Evolutionary conservation across 2,329 filamentous ascomycete species (phyloP), one percentile per base, ranked within the genome.

Genomic region (Penicillium olsonii): DNA sequence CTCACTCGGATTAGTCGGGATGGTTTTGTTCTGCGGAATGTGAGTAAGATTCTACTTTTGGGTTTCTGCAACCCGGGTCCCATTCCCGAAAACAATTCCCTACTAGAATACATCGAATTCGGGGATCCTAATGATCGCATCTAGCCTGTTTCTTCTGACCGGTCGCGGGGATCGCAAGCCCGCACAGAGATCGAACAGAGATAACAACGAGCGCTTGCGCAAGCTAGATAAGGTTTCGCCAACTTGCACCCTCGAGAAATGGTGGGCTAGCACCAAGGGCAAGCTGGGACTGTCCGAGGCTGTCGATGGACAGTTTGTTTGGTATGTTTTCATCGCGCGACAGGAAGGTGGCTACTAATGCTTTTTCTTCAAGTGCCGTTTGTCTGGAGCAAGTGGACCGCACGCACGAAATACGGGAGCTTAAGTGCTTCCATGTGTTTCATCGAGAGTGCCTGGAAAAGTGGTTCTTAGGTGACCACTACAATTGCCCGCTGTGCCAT

Each of bases 351-450:
- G 48, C 38, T 37, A 18, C 6, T 15, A n/a, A 27, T 17, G 11
- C 33, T 10, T 35, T 26, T 35, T 10, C 33, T 26, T 19, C 12
- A 47, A 72, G 69, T 49, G 69, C 64, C 3, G 63, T 72, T 29
- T 72, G 69, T 42, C 58, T 72, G n/a, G 69, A 72, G 6, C 63
- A 66, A 20, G 69, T 72, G 27, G 57, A 62, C 11, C 67, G 60
- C 27, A 56, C 55, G 4, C 65, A 72, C 24, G 63, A 70, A 26
- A 71, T 72, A 42, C 65, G 67, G 20, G 68, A 72, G 45, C 52
- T 72, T 43, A 67, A 65, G 45, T 72, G 69, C 42, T 55, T 69
- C 49, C 69, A 72, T 45, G 68, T 72, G 15, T 72, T 72, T 45
- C 69, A 72, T 47, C 63, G 65, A 19, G 68, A 71, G 44, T 72